Evolutionary conservation across 2,329 filamentous ascomycete species (phyloP).

Genomic region (Ophiostoma himal-ulmi): DNA sequence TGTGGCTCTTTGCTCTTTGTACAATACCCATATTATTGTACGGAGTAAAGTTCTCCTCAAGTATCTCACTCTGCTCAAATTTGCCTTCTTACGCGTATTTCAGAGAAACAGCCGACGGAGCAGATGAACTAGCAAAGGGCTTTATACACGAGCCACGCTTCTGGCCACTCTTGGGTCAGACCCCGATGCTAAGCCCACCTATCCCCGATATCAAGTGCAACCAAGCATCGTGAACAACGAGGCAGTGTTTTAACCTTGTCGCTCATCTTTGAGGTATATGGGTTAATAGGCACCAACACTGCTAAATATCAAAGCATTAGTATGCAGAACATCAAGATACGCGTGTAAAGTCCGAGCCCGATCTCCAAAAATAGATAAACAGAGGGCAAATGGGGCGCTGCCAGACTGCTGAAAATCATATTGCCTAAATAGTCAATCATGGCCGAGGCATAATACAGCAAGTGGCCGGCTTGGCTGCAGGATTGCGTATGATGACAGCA

Average conservation of each 20-base stretch:
- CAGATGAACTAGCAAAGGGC: background rate
- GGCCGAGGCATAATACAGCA: background rate
- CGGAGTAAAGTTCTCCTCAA: background rate
- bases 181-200: conserved; percentile 5
- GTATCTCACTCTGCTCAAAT: background rate
- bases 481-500: background rate
- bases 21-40: background rate
- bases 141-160: background rate
- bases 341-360: background rate
- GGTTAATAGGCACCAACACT: background rate
- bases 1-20: background rate
- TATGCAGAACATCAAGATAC: background rate
- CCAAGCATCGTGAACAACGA: conserved; percentile 1
- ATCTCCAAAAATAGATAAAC: background rate
- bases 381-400: background rate
- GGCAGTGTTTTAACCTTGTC: conserved; percentile 9
- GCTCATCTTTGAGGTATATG: background rate
- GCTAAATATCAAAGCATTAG: too few relatives aligned
- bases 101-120: background rate
- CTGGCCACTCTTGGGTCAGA: background rate
- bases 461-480: background rate
- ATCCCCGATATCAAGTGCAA: background rate
- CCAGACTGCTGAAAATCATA: background rate
- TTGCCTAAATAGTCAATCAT: background rate
- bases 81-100: conserved; percentile 6